These are phyloP conservation scores for Haematococcus sp. DNA, from an alignment of 139 green algal genomes.

Conservation along the genomic window DNA sequence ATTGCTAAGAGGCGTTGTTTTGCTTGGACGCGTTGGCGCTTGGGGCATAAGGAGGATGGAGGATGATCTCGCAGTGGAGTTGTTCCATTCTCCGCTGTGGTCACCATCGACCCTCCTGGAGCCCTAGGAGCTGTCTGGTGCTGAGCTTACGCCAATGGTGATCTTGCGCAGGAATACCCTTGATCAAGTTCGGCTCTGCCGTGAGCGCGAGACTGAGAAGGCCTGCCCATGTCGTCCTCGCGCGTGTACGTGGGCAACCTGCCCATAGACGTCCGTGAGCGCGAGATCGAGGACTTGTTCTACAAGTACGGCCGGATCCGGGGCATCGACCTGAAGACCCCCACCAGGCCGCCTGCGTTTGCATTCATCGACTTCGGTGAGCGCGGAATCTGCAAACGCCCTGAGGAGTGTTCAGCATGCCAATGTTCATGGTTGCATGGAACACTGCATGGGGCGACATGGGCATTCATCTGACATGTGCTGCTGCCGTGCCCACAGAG, in stretches of 20 bases:
- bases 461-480: not conserved
- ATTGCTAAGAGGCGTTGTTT: no score
- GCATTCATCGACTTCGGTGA: slow-evolving; percentile 84
- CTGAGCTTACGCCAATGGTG: no score
- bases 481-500: slow-evolving; percentile 8
- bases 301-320: slow-evolving; percentile 83
- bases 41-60: no score
- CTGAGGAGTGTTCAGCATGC: not conserved
- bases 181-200: no score
- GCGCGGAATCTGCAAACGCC: not conserved
- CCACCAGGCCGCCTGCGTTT: slow-evolving; percentile 77
- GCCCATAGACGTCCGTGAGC: slow-evolving; percentile 78
- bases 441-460: not conserved
- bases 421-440: not conserved
- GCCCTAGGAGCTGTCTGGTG: no score
- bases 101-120: no score
- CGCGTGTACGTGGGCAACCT: slow-evolving; percentile 82
- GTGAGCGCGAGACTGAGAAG: no score
- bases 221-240: not conserved
- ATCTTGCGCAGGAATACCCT: no score
- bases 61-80: no score
- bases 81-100: no score
- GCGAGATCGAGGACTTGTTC: slow-evolving; percentile 83
- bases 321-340: slow-evolving; percentile 83
- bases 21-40: no score